These are phyloP conservation scores for Paraphoma sp. DNA, from an alignment of 2,329 filamentous ascomycete species.

Conservation along the genomic window DNA sequence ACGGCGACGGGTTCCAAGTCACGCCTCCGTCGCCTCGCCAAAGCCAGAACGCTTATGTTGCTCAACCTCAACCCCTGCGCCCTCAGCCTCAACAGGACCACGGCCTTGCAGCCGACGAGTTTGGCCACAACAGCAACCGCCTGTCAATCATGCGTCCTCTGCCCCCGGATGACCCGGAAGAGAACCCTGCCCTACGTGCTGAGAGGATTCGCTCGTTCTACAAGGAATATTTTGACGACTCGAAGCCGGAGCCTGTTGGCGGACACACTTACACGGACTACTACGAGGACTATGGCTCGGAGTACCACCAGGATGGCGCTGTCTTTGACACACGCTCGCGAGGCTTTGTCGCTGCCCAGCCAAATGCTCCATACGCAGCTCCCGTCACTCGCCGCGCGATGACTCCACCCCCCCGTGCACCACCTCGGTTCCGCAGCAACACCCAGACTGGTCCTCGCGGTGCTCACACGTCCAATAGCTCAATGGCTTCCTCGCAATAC, in stretches of 20 bases:
- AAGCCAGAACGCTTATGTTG: constrained; percentile 18
- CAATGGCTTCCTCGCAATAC: constrained; percentile 55
- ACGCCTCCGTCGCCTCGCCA: constrained; percentile 51
- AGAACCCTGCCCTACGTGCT: constrained; percentile 91
- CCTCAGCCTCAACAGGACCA: constrained; percentile 35
- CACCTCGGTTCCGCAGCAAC: constrained; percentile 59
- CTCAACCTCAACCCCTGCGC: constrained; percentile 27
- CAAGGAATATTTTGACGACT: constrained; percentile 98
- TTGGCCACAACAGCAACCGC: constrained; percentile 53
- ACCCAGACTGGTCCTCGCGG: constrained; percentile 29
- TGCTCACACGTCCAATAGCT: constrained; percentile 57
- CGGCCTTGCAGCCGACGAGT: constrained; percentile 39
- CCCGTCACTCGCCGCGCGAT: constrained; percentile 88
- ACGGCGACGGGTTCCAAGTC: constrained; percentile 61
- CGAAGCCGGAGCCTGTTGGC: constrained; percentile 57
- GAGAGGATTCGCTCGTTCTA: constrained; percentile 99
- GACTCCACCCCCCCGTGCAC: constrained; percentile 84
- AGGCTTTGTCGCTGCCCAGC: constrained; percentile 64
- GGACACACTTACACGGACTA: constrained; percentile 58
- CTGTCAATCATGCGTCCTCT: constrained; percentile 77
- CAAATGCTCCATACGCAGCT: constrained; percentile 73
- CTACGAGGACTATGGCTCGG: constrained; percentile 77
- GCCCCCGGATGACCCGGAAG: constrained; percentile 82
- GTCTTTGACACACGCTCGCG: constrained; percentile 64
- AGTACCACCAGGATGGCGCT: constrained; percentile 70